These are phyloP conservation scores for Fraxinus latifolia DNA, from an alignment of 305 asterid species.

Conservation along the genomic window DNA sequence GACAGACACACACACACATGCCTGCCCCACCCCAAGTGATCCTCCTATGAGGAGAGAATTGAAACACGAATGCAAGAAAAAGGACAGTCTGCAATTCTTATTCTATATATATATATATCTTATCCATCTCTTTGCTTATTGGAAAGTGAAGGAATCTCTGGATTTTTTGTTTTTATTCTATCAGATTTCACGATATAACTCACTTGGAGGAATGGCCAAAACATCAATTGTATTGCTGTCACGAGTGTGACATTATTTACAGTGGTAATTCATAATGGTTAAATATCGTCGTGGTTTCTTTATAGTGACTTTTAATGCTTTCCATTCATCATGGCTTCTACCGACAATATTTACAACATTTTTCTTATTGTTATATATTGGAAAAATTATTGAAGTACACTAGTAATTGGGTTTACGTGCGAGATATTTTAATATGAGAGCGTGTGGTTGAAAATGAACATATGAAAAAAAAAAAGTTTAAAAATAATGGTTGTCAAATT, in stretches of 20 bases:
- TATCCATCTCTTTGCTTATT: constrained; percentile 36
- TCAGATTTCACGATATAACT: constrained; percentile 10
- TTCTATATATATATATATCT: constrained; percentile 26
- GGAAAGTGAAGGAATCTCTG: constrained; percentile 28
- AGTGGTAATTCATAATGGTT: neutral
- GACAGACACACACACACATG: constrained; percentile 22
- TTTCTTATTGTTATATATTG: neutral
- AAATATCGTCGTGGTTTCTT: neutral
- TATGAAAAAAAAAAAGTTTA: too few species aligned
- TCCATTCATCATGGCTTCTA: neutral
- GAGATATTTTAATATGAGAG: too few species aligned
- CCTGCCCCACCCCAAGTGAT: constrained; percentile 20
- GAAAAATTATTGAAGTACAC: too few species aligned
- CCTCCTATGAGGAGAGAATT: constrained; percentile 44
- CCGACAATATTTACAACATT: neutral
- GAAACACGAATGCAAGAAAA: constrained; percentile 46
- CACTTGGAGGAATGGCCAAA: constrained; percentile 26
- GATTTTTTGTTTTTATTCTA: neutral
- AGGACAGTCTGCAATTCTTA: constrained; percentile 22
- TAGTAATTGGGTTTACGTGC: too few species aligned
- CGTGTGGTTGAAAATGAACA: too few species aligned
- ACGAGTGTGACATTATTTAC: constrained; percentile 28
- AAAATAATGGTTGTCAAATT: too few species aligned
- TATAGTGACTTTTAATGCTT: too few species aligned
- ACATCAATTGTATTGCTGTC: constrained; percentile 33